Percentiles rank a stretch among this genome's conserved stretches.
Evolutionary conservation across 768 basidiomycete species (phyloP).

Genomic region (Rhizopogon sp.): DNA sequence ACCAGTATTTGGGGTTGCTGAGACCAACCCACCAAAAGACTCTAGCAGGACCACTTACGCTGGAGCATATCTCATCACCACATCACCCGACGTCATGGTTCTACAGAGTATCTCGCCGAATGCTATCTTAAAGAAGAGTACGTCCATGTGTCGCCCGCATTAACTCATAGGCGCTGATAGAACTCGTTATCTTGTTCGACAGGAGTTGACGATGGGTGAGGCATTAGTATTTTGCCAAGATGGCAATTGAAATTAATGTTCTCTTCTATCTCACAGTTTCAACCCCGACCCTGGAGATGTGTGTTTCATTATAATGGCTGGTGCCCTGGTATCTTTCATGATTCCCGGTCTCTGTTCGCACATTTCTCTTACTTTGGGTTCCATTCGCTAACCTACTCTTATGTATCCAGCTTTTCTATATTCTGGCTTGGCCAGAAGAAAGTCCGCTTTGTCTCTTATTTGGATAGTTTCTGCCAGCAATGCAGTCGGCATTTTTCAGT

Average conservation of each 20-base stretch:
- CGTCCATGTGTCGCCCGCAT: not conserved
- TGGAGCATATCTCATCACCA: not conserved
- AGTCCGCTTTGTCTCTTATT: conserved; percentile 64
- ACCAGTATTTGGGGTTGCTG: not conserved
- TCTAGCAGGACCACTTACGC: not conserved
- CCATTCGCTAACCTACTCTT: not conserved
- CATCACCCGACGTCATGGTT: conserved; percentile 5
- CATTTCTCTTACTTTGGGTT: conserved; percentile 2
- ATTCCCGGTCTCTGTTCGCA: conserved; percentile 62
- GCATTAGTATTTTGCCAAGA: not conserved
- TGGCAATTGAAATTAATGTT: conserved; percentile 5
- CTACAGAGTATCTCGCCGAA: not conserved
- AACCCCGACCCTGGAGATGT: conserved; percentile 68
- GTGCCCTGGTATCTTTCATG: conserved; percentile 76
- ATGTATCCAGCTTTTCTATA: conserved; percentile 57
- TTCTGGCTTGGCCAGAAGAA: conserved; percentile 69
- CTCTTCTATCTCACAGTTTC: conserved; percentile 38
- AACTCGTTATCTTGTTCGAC: conserved; percentile 4
- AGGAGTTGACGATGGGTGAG: conserved; percentile 21
- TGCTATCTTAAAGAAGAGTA: conserved; percentile 7
- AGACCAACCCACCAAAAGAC: not conserved
- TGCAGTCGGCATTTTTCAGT: conserved; percentile 73
- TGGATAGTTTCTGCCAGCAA: conserved; percentile 73
- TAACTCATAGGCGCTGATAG: not conserved
- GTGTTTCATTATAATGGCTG: conserved; percentile 62